Percentiles rank a stretch among this genome's conserved stretches.
phyloP scores from a whole-genome alignment of 371 early-diverging fungal species.

The Rhizopus delemar region DNA sequence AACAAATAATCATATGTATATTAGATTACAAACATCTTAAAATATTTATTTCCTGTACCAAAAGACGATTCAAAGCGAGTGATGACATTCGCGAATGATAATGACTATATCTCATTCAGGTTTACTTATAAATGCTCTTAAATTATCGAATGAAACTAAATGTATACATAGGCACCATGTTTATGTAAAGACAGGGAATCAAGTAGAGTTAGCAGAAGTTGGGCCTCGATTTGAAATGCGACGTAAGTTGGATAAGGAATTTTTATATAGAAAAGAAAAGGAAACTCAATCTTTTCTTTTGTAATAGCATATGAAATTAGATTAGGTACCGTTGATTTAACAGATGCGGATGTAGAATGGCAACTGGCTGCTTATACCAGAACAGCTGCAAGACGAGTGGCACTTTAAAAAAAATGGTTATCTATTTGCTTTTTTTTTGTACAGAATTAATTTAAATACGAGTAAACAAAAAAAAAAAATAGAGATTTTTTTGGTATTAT shows the following conservation, averaged over 20 bases:
- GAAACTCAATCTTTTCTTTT: background rate
- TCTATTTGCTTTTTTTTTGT: slow-evolving; percentile 7
- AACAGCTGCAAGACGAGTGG: slow-evolving; percentile 89
- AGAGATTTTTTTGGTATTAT: background rate
- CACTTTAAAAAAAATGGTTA: slow-evolving; percentile 54
- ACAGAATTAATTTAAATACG: slow-evolving; percentile 4
- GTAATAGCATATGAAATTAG: slow-evolving; percentile 87
- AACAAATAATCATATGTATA: background rate
- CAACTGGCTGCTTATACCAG: slow-evolving; percentile 93
- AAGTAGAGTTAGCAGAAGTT: slow-evolving; percentile 94
- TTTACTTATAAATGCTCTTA: slow-evolving; percentile 16
- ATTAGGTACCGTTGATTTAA: slow-evolving; percentile 92
- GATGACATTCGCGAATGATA: slow-evolving; percentile 95
- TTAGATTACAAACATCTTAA: slow-evolving; percentile 83
- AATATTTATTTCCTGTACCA: slow-evolving; percentile 96
- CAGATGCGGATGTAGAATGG: slow-evolving; percentile 98
- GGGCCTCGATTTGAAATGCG: slow-evolving; percentile 83
- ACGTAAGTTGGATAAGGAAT: slow-evolving; percentile 52
- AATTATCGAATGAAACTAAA: background rate
- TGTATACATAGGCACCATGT: slow-evolving; percentile 85
- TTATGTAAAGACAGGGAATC: slow-evolving; percentile 82
- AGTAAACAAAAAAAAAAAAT: background rate
- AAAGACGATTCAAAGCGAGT: slow-evolving; percentile 95
- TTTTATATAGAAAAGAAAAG: background rate
- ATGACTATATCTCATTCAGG: slow-evolving; percentile 96